A percentile compares a stretch with the other conserved stretches of the same genome.
Conservation (phyloP, 345 rosid genomes). For the Eucalyptus globulus region DNA sequence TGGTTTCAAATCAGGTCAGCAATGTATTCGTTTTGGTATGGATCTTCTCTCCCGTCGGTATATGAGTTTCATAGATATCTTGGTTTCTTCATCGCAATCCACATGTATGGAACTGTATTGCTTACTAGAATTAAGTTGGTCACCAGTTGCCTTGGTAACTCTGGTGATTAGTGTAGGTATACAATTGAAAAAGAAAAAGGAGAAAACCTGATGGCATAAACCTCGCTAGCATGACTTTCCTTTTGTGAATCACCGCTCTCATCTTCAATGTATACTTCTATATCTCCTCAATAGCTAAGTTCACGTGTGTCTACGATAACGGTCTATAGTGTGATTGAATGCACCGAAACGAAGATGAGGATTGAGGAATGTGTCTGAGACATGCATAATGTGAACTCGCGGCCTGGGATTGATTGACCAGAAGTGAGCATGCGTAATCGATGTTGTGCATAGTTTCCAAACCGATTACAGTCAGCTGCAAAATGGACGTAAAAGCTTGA, state of each 20-base stretch:
- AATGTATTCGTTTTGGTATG: neutral
- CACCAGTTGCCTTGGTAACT: neutral
- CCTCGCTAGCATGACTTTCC: neutral
- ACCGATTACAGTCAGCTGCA: neutral
- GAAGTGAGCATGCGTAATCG: neutral
- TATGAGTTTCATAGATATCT: neutral
- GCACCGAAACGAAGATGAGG: neutral
- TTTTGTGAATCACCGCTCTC: neutral
- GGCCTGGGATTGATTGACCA: neutral
- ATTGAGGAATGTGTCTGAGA: neutral
- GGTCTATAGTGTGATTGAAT: neutral
- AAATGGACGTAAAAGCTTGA: neutral
- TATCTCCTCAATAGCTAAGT: neutral
- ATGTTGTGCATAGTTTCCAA: neutral
- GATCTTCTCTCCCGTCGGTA: neutral
- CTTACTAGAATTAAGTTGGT: neutral
- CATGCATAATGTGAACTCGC: neutral
- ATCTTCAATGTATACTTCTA: neutral
- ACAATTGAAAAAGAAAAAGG: neutral
- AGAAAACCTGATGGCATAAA: neutral
- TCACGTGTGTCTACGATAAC: neutral
- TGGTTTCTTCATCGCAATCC: neutral
- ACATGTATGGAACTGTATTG: neutral
- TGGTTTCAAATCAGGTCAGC: neutral
- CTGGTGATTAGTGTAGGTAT: neutral